A percentile compares a stretch with the other conserved stretches of the same genome.
Conservation (phyloP, 331 rosid species). For the Rosa hybrid region DNA sequence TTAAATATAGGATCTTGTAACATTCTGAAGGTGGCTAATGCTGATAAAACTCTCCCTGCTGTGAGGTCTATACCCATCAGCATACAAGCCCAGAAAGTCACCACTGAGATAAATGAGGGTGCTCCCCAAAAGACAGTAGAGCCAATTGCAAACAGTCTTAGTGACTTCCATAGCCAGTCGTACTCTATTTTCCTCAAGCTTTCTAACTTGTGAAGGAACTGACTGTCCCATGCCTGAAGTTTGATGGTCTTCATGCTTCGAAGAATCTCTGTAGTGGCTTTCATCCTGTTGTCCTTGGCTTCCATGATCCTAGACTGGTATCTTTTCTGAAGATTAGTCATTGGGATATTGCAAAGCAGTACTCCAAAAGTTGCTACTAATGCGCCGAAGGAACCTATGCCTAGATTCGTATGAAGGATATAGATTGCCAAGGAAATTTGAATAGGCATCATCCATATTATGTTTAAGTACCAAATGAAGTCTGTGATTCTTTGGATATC, state of each 20-base stretch:
- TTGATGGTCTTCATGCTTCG: slow-evolving; percentile 78
- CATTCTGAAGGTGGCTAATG: slow-evolving; percentile 88
- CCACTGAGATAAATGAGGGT: slow-evolving; percentile 77
- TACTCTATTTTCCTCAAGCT: slow-evolving; percentile 56
- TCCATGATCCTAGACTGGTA: slow-evolving; percentile 89
- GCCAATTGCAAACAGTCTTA: slow-evolving; percentile 47
- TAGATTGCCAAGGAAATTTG: slow-evolving; percentile 77
- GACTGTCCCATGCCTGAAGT: slow-evolving; percentile 90
- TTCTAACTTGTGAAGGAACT: slow-evolving; percentile 64
- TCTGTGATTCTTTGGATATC: slow-evolving; percentile 91
- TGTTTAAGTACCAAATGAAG: slow-evolving; percentile 71
- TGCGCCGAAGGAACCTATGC: slow-evolving; percentile 73
- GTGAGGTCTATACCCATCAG: slow-evolving; percentile 84
- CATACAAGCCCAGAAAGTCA: slow-evolving; percentile 72
- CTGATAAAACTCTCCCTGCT: slow-evolving; percentile 80
- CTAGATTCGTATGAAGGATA: slow-evolving; percentile 65
- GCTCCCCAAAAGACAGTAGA: slow-evolving; percentile 88
- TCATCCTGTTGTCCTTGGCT: slow-evolving; percentile 86
- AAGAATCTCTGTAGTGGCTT: slow-evolving; percentile 78
- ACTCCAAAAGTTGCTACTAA: slow-evolving; percentile 70
- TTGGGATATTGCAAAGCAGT: slow-evolving; percentile 74
- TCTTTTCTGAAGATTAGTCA: slow-evolving; percentile 68
- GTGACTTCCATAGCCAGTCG: slow-evolving; percentile 66
- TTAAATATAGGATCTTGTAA: slow-evolving; percentile 86
- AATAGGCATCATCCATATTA: slow-evolving; percentile 86